Percentiles rank a stretch among this genome's conserved stretches.
Conservation (phyloP, 139 green algal genomes). For the Ulvella scutata region DNA sequence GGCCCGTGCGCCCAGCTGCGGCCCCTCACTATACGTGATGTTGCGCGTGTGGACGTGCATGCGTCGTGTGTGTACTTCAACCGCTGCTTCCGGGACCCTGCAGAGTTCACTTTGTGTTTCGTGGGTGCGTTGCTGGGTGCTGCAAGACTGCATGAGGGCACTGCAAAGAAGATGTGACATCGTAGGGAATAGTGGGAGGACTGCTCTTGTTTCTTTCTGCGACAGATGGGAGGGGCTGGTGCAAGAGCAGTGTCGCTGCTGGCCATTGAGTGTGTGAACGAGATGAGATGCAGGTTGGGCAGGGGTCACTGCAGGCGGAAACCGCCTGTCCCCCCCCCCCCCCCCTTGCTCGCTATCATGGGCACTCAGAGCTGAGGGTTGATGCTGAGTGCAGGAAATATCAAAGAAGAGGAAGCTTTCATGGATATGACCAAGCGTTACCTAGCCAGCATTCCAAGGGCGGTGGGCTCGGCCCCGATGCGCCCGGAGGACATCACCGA, state of each 20-base stretch:
- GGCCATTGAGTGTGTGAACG: not conserved
- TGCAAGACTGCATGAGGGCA: too few relatives aligned
- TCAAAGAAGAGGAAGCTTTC: constrained; percentile 26
- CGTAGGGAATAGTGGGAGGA: too few relatives aligned
- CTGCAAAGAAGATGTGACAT: too few relatives aligned
- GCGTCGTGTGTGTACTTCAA: constrained; percentile 40
- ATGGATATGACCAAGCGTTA: constrained; percentile 38
- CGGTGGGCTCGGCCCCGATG: constrained; percentile 46
- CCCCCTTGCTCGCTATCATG: too few relatives aligned
- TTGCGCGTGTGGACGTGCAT: constrained; percentile 27
- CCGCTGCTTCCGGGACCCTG: constrained; percentile 43
- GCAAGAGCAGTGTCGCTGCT: not conserved
- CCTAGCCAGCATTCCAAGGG: constrained; percentile 37
- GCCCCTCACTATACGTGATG: constrained; percentile 32
- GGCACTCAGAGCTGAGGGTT: too few relatives aligned
- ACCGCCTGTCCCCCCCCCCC: not conserved
- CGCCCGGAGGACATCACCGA: constrained; percentile 60
- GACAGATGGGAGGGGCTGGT: too few relatives aligned
- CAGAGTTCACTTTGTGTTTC: constrained; percentile 55
- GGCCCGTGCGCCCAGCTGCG: constrained; percentile 17
- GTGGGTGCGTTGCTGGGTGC: too few relatives aligned
- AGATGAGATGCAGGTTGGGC: not conserved
- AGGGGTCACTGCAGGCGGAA: constrained; percentile 3
- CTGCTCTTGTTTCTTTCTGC: too few relatives aligned
- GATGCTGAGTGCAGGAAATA: constrained; percentile 27